Percentiles rank a stretch among this genome's conserved stretches.
Conservation (phyloP, 2,329 filamentous ascomycete genomes). For the Neofusicoccum sp. region DNA sequence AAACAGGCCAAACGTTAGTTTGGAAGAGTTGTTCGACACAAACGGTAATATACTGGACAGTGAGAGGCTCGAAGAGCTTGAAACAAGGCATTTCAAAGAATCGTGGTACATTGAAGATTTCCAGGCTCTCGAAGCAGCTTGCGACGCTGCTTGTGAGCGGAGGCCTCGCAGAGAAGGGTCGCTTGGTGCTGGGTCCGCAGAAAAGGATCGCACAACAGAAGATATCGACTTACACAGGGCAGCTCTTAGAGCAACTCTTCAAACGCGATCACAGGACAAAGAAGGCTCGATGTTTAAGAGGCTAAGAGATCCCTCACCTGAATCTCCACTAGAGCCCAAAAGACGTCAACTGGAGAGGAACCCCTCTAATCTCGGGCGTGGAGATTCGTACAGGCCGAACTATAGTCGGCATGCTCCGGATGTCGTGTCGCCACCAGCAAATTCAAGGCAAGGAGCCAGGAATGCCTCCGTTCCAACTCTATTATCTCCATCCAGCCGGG, state of each 20-base stretch:
- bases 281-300: constrained; percentile 6
- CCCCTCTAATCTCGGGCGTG: not conserved
- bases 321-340: not conserved
- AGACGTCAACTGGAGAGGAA: not conserved
- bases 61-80: constrained; percentile 2
- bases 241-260: not conserved
- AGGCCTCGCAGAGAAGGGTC: not conserved
- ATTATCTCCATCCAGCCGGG: not conserved
- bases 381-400: constrained; percentile 10
- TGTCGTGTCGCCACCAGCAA: not conserved
- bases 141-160: not conserved
- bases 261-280: not conserved
- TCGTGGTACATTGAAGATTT: not conserved
- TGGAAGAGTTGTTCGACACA: not conserved
- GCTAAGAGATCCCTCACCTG: not conserved
- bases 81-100: not conserved
- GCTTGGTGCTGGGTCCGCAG: not conserved
- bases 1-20: not conserved
- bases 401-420: not conserved
- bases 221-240: not conserved
- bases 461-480: not conserved
- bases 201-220: not conserved
- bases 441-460: not conserved
- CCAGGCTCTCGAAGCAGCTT: not conserved
- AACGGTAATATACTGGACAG: not conserved